These are phyloP conservation scores for Tulasnella sp. DNA, from an alignment of 768 basidiomycete genomes.

Conservation along the genomic window DNA sequence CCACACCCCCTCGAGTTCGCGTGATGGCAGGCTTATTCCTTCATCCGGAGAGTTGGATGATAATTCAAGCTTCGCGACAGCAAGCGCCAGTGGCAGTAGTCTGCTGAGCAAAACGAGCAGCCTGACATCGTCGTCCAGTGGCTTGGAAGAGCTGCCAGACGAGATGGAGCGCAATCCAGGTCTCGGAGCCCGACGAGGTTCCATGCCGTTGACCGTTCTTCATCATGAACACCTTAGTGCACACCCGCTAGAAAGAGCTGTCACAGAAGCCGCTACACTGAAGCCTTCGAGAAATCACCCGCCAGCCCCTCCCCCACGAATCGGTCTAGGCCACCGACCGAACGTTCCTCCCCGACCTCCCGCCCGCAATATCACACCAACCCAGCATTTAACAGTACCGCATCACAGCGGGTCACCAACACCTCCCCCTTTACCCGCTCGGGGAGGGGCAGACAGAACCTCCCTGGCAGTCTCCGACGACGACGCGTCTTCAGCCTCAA, in stretches of 20 bases:
- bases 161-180: neutral
- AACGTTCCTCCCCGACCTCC: conserved; percentile 3
- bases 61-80: neutral
- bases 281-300: neutral
- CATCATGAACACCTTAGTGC: neutral
- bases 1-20: neutral
- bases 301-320: conserved; percentile 20
- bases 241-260: neutral
- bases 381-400: conserved; percentile 3
- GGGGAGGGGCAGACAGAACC: neutral
- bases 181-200: neutral
- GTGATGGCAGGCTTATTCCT: neutral
- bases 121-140: neutral
- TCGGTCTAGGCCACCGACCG: neutral
- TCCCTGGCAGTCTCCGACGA: conserved; percentile 3
- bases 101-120: conserved; percentile 4
- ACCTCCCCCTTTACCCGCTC: conserved; percentile 6
- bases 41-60: neutral
- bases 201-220: neutral
- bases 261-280: neutral
- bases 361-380: conserved; percentile 7
- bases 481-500: neutral
- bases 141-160: neutral
- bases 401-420: neutral
- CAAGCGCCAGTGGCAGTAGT: conserved; percentile 10